Evolutionary conservation across 768 basidiomycete species (phyloP), one percentile per base, ranked within the genome.

Genomic region (Leccinum imitatum): DNA sequence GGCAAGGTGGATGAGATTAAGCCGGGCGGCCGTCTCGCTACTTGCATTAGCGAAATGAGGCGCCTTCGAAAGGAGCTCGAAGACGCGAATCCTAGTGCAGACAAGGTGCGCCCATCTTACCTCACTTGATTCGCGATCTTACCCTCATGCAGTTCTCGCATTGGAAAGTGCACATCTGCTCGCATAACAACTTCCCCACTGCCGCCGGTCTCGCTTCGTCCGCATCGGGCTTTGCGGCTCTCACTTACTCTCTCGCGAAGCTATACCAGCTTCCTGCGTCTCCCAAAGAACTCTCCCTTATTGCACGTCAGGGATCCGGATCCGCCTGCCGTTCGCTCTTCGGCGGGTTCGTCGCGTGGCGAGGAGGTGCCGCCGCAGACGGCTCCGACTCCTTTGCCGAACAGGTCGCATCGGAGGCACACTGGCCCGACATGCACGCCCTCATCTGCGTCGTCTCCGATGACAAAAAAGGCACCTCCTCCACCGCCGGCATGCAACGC

Each of bases 161-260:
- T 15, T 91, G 78, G 73, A 77, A 82, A 17, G 84, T 98, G 4
- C 95, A 94, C 78, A 94, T 99, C 67, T 86, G 86, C 58, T 98
- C 96, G 7, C 88, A 86, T 78, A 99, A 99, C 83, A 98, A 98
- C 80, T 98, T 99, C 82, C 97, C 97, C 31, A 99, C 97, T 14
- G 97, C 97, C 14, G 97, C 97, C 0, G 97, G 97, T 4, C 87
- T 99, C 50, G 97, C 97, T 1, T 98, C 95, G 1, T 98, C 95
- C 35, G 97, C 97, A 1, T 93, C 95, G 0, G 97, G 97, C 15
- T 95, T 98, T 67, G 96, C 97, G 4, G 97, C 97, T 0, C 89
- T 99, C 44, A 90, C 93, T 27, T 82, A 89, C 13, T 97, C 95
- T 54, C 84, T 99, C 54, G 87, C 95, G 1, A 80, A 86, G 10